A percentile compares a stretch with the other conserved stretches of the same genome.
Evolutionary conservation across 2,329 filamentous ascomycete genomes (phyloP).

Genomic region (Aspergillus viridinutans): DNA sequence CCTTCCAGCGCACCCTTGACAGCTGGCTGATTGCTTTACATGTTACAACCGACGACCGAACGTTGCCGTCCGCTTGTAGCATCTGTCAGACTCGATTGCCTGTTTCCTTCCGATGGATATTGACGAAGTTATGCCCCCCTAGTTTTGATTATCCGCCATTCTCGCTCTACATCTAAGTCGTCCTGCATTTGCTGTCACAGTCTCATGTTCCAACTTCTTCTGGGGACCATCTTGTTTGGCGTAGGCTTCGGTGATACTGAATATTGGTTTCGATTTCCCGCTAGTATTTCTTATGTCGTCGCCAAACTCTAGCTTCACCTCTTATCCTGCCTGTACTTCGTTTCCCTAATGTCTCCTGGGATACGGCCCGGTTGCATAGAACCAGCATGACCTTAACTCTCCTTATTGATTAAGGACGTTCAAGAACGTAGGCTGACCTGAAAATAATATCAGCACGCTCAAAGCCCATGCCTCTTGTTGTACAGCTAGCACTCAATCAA

Average conservation of each 20-base stretch:
- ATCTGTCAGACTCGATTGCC: not conserved
- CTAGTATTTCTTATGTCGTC: not conserved
- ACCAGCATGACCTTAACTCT: not conserved
- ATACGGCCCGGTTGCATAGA: not conserved
- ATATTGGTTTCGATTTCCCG: not conserved
- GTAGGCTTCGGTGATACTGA: not conserved
- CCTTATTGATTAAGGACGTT: not conserved
- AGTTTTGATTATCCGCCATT: conserved; percentile 9
- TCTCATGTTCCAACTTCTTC: not conserved
- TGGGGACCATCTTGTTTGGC: not conserved
- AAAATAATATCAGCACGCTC: not conserved
- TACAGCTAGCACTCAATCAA: not conserved
- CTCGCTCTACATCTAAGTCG: not conserved
- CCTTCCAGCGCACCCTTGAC: not conserved
- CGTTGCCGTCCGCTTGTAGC: not conserved
- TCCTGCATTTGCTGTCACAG: not conserved
- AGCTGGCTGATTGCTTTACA: not conserved
- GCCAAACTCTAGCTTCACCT: not conserved
- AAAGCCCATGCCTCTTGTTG: not conserved
- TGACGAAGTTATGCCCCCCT: conserved; percentile 13
- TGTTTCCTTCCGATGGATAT: not conserved
- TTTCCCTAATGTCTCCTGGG: not conserved
- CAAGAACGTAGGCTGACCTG: not conserved
- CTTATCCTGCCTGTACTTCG: not conserved
- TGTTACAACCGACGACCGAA: not conserved